A percentile compares a stretch with the other conserved stretches of the same genome.
Evolutionary conservation across 2,329 filamentous ascomycete species (phyloP).

Genomic region (Graphiopsis chlorocephala): DNA sequence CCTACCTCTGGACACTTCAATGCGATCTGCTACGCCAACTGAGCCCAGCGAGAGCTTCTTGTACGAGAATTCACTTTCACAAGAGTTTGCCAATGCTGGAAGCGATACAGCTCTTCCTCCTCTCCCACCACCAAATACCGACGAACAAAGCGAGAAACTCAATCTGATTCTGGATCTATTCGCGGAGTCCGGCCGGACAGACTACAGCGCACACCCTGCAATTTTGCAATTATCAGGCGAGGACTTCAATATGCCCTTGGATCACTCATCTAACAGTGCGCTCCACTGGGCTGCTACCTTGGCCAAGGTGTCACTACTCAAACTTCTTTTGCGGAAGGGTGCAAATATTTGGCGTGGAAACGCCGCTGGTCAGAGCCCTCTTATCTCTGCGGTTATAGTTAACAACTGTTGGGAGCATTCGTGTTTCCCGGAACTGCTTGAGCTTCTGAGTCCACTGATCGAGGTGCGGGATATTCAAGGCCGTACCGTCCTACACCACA

Average conservation of each 20-base stretch:
- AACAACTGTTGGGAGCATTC: conserved; percentile 91
- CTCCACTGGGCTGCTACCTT: conserved; percentile 96
- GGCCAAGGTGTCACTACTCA: conserved; percentile 77
- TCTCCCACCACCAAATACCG: conserved; percentile 55
- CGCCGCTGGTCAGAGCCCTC: conserved; percentile 80
- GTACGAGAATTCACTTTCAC: conserved; percentile 49
- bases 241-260: conserved; percentile 90
- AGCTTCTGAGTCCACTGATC: conserved; percentile 84
- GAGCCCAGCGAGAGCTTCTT: conserved; percentile 78
- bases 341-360: conserved; percentile 88
- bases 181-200: conserved; percentile 58
- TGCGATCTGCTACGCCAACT: conserved; percentile 67
- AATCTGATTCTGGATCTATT: conserved; percentile 76
- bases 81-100: conserved; percentile 39
- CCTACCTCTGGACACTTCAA: conserved; percentile 51
- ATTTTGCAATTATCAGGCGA: conserved; percentile 71
- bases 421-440: conserved; percentile 85
- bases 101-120: conserved; percentile 64
- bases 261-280: conserved; percentile 82
- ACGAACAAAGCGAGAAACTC: conserved; percentile 75
- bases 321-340: conserved; percentile 76
- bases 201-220: conserved; percentile 72
- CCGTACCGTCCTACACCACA: conserved; percentile 90
- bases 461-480: conserved; percentile 87
- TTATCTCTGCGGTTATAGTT: conserved; percentile 89